Conservation (phyloP, 2,329 filamentous ascomycete genomes). For the Volutella citrinella region DNA sequence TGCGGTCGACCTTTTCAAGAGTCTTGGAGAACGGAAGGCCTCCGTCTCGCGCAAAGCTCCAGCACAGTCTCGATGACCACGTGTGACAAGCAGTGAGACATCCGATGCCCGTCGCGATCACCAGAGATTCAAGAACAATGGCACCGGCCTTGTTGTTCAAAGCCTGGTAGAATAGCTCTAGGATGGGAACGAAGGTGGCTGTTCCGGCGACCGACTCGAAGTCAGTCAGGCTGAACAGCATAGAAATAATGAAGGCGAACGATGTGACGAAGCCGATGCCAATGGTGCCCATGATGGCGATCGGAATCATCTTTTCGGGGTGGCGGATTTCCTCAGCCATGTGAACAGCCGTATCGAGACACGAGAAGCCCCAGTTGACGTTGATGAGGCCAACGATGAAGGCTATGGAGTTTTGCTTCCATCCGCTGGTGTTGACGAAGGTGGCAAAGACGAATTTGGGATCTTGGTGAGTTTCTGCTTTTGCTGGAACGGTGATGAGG, state of each 20-base stretch:
- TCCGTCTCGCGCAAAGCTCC: slow-evolving; percentile 10
- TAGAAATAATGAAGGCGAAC: slow-evolving; percentile 1
- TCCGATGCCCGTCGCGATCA: slow-evolving; percentile 5
- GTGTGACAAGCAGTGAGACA: slow-evolving; percentile 10
- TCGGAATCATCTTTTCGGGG: slow-evolving; percentile 5
- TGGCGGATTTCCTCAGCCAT: slow-evolving; percentile 5
- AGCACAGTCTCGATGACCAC: slow-evolving; percentile 9
- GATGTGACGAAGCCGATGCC: slow-evolving; percentile 1
- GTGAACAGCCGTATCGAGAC: slow-evolving; percentile 2
- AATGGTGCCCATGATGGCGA: slow-evolving; percentile 3
- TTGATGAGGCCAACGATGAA: slow-evolving; percentile 6
- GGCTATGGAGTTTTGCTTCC: slow-evolving; percentile 4
- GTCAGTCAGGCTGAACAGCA: slow-evolving; percentile 2
- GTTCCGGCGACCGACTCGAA: slow-evolving; percentile 5
- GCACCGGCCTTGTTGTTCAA: slow-evolving; percentile 2
- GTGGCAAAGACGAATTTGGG: slow-evolving; percentile 3
- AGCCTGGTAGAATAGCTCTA: slow-evolving; percentile 8
- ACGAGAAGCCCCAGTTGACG: slow-evolving; percentile 4
- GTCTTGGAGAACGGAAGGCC: slow-evolving; percentile 4
- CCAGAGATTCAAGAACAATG: slow-evolving; percentile 5
- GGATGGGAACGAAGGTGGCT: slow-evolving; percentile 7
- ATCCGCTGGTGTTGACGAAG: slow-evolving; percentile 4
- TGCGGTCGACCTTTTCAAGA: neutral
- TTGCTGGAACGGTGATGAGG: slow-evolving; percentile 1
- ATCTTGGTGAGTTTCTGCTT: neutral